Conservation (phyloP, 495 filamentous ascomycete species). For the Podospora conica region DNA sequence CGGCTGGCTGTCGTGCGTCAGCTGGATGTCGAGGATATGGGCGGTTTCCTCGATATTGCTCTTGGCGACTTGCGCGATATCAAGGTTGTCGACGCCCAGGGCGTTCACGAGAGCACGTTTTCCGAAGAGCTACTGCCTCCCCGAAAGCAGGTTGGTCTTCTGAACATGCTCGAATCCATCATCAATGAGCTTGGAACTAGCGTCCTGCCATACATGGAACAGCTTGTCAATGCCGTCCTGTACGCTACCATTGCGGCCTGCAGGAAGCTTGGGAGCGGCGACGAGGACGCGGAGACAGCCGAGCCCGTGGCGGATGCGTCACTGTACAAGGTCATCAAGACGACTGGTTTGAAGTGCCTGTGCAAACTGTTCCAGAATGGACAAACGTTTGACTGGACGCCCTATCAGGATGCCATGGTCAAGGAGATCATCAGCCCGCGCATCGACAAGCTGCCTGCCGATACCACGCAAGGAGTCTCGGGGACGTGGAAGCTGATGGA, state of each 20-base stretch:
- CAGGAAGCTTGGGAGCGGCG: constrained; percentile 44
- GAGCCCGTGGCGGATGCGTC: constrained; percentile 47
- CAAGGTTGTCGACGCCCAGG: constrained; percentile 46
- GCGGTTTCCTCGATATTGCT: constrained; percentile 73
- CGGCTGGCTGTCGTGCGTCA: constrained; percentile 51
- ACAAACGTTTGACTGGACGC: constrained; percentile 58
- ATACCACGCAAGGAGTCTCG: constrained; percentile 85
- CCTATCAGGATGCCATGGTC: constrained; percentile 64
- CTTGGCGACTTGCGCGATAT: constrained; percentile 62
- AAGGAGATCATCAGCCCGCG: constrained; percentile 67
- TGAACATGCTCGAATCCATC: constrained; percentile 88
- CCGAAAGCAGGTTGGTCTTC: constrained; percentile 77
- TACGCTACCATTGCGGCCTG: constrained; percentile 73
- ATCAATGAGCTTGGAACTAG: constrained; percentile 71
- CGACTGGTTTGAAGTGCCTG: constrained; percentile 70
- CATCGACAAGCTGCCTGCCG: constrained; percentile 70
- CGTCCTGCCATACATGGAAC: constrained; percentile 53
- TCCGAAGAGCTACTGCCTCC: constrained; percentile 49
- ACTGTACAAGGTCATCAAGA: constrained; percentile 63
- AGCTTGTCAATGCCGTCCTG: constrained; percentile 65
- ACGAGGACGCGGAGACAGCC: constrained; percentile 38
- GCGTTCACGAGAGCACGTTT: constrained; percentile 44
- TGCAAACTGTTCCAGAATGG: constrained; percentile 67
- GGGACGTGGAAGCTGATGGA: constrained; percentile 72
- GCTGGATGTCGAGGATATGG: constrained; percentile 56